These are phyloP conservation scores for Glebionis coronaria DNA, from an alignment of 129 eudicot genomes.

Conservation along the genomic window DNA sequence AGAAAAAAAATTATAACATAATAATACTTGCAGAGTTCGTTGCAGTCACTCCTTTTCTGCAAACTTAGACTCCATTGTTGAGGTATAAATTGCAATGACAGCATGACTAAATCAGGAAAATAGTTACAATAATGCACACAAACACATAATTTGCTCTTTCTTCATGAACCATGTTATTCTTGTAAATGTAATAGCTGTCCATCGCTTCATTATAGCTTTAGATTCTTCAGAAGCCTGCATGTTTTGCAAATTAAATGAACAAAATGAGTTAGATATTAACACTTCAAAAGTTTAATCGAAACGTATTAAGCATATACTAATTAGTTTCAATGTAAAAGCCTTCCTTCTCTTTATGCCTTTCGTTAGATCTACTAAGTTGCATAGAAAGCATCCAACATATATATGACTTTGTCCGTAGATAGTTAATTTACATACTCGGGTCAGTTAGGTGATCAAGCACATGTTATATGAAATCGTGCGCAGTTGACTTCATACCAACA, in stretches of 20 bases:
- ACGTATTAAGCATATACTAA: too few relatives aligned
- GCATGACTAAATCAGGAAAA: slow-evolving; percentile 22
- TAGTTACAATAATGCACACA: slow-evolving; percentile 25
- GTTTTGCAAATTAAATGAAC: slow-evolving; percentile 12
- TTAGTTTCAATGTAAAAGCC: too few relatives aligned
- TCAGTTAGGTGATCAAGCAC: not conserved
- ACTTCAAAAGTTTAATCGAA: too few relatives aligned
- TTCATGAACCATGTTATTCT: slow-evolving; percentile 24
- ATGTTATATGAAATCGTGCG: slow-evolving; percentile 15
- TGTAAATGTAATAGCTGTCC: slow-evolving; percentile 20
- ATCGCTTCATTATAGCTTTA: slow-evolving; percentile 41
- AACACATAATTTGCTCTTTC: slow-evolving; percentile 21
- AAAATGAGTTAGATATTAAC: slow-evolving; percentile 10
- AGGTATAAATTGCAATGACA: slow-evolving; percentile 20
- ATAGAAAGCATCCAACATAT: not conserved
- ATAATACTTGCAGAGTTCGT: too few relatives aligned
- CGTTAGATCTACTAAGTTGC: slow-evolving; percentile 12
- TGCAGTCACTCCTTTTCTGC: slow-evolving; percentile 10
- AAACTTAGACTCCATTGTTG: slow-evolving; percentile 15
- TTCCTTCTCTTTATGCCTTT: not conserved
- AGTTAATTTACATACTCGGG: not conserved
- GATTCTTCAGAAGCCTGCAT: slow-evolving; percentile 79
- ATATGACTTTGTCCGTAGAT: not conserved
- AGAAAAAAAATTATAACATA: slow-evolving; percentile 15
- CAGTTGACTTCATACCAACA: slow-evolving; percentile 21